Evolutionary conservation across 805 yeast species (phyloP).

Genomic region (Saturnispora silvae): DNA sequence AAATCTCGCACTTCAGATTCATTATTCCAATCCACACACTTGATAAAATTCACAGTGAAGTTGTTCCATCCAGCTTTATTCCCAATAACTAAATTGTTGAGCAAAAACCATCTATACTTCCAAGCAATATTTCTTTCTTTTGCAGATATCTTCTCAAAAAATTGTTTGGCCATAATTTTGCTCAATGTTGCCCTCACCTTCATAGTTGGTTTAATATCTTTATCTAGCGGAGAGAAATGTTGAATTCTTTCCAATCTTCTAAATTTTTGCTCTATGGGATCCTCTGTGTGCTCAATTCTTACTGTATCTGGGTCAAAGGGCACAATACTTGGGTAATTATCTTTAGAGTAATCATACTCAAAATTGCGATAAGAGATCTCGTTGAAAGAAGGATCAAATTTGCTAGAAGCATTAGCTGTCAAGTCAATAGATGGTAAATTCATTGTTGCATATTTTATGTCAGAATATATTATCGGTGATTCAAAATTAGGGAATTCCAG

Average conservation of each 20-base stretch:
- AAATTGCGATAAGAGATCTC: constrained; percentile 19
- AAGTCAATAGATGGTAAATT: constrained; percentile 19
- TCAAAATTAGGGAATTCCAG: constrained; percentile 59
- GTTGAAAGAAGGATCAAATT: constrained; percentile 17
- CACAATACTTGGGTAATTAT: constrained; percentile 13
- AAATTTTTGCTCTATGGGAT: constrained; percentile 83
- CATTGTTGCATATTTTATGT: constrained; percentile 33
- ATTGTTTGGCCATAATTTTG: constrained; percentile 63
- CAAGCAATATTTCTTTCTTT: constrained; percentile 81
- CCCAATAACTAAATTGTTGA: constrained; percentile 36
- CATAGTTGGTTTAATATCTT: constrained; percentile 82
- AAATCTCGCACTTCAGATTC: constrained; percentile 73
- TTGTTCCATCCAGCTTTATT: constrained; percentile 28
- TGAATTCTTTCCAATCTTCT: constrained; percentile 77
- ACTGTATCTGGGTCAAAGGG: constrained; percentile 63
- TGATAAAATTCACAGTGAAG: constrained; percentile 52
- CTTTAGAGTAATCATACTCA: neutral
- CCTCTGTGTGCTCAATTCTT: constrained; percentile 34
- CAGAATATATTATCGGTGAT: constrained; percentile 61
- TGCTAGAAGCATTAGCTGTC: constrained; percentile 14
- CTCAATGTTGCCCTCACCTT: constrained; percentile 65
- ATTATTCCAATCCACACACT: constrained; percentile 83
- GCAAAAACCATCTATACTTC: constrained; percentile 77
- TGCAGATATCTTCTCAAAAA: constrained; percentile 70
- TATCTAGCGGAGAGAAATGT: constrained; percentile 65